Percentiles rank a stretch among this genome's conserved stretches.
Conservation (phyloP, 768 basidiomycete species). For the Mycena pura region DNA sequence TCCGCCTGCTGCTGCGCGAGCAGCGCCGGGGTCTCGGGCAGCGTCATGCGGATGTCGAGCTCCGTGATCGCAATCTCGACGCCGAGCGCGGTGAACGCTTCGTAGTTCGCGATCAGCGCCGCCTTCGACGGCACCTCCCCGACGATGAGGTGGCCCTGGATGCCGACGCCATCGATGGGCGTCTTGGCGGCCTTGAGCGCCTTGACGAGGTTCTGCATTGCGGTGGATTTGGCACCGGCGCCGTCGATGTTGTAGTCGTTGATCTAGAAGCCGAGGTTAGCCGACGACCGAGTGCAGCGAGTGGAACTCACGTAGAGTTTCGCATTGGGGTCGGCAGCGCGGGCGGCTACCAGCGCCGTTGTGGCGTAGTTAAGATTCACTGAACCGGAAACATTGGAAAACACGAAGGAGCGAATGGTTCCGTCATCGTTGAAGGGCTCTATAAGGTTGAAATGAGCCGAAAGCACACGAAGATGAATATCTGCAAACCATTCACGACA, state of each 20-base stretch:
- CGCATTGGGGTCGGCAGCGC: constrained; percentile 49
- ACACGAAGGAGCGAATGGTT: constrained; percentile 50
- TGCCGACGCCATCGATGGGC: constrained; percentile 61
- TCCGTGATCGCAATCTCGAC: constrained; percentile 75
- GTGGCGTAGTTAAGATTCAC: constrained; percentile 44
- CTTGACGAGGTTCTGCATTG: constrained; percentile 49
- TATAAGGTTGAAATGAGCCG: not conserved
- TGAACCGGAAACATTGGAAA: constrained; percentile 49
- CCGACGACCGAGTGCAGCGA: too few relatives aligned
- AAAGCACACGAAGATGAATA: too few relatives aligned
- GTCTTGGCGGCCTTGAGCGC: constrained; percentile 43
- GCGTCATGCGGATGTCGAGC: constrained; percentile 67
- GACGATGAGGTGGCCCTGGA: constrained; percentile 66
- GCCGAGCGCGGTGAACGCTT: constrained; percentile 63
- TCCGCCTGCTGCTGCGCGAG: constrained; percentile 63
- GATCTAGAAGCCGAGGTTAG: too few relatives aligned
- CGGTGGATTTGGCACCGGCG: constrained; percentile 48
- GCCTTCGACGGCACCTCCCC: constrained; percentile 55
- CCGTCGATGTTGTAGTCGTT: constrained; percentile 39
- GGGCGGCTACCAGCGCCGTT: constrained; percentile 51
- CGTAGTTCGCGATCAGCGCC: constrained; percentile 52
- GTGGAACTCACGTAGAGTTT: constrained; percentile 51
- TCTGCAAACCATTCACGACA: constrained; percentile 44
- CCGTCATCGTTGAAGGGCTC: constrained; percentile 61
- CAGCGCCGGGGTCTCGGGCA: constrained; percentile 55